phyloP scores from a whole-genome alignment of 2,329 filamentous ascomycete genomes.

The Aaosphaeria pasadenensis region DNA sequence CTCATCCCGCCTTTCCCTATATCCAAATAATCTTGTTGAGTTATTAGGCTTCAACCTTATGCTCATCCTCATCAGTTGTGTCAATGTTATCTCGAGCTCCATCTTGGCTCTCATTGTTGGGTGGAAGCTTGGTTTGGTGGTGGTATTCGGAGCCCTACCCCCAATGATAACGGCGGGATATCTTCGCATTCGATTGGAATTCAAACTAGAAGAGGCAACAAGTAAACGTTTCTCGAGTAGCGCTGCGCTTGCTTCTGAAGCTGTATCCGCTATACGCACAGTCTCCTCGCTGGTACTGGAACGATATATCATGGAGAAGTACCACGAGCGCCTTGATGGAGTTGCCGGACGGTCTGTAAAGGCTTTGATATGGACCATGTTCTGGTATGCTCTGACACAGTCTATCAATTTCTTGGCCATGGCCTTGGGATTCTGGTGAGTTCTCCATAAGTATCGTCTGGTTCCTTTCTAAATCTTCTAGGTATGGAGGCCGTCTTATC shows the following conservation, averaged over 20 bases:
- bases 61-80: constrained; percentile 75
- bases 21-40: constrained; percentile 84
- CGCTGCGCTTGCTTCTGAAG: constrained; percentile 87
- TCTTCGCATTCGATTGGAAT: constrained; percentile 85
- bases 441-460: constrained; percentile 55
- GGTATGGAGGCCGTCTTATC: constrained; percentile 36
- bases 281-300: constrained; percentile 90
- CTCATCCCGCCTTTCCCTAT: constrained; percentile 61
- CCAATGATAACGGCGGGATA: constrained; percentile 65
- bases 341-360: constrained; percentile 57
- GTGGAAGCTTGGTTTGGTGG: constrained; percentile 81
- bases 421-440: constrained; percentile 36
- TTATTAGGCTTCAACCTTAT: constrained; percentile 85
- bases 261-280: constrained; percentile 89
- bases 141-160: constrained; percentile 74
- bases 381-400: constrained; percentile 83
- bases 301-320: constrained; percentile 70
- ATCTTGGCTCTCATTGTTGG: constrained; percentile 69
- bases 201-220: constrained; percentile 71
- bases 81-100: constrained; percentile 75
- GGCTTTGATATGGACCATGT: constrained; percentile 67
- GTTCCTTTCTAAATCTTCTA: constrained; percentile 21
- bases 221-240: constrained; percentile 55
- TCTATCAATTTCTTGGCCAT: constrained; percentile 58
- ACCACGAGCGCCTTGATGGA: constrained; percentile 58